Evolutionary conservation across 2,329 filamentous ascomycete genomes (phyloP).

Genomic region (Fusarium ambrosium): DNA sequence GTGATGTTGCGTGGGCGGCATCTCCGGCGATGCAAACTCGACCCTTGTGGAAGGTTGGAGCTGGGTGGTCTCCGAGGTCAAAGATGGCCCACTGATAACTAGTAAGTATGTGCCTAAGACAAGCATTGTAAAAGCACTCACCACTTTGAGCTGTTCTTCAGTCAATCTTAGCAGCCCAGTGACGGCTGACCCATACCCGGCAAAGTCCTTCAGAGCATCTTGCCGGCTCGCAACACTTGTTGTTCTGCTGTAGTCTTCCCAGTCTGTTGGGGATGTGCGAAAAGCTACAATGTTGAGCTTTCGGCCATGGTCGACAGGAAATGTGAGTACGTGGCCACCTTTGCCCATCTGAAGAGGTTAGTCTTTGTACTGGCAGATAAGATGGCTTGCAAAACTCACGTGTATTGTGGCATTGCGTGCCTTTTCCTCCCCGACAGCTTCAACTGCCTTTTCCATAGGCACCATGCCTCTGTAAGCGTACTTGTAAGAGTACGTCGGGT

Average conservation of each 20-base stretch:
- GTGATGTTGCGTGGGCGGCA: constrained; percentile 73
- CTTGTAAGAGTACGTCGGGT: constrained; percentile 63
- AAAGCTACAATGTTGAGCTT: constrained; percentile 69
- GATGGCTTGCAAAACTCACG: constrained; percentile 18
- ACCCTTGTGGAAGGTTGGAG: constrained; percentile 58
- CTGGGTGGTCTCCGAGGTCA: constrained; percentile 59
- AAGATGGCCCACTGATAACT: constrained; percentile 60
- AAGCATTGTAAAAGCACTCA: constrained; percentile 11
- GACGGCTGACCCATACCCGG: constrained; percentile 50
- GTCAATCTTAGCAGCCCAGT: constrained; percentile 49
- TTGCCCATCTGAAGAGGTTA: constrained; percentile 54
- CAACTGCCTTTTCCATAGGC: constrained; percentile 65
- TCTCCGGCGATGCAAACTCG: constrained; percentile 69
- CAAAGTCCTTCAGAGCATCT: constrained; percentile 53
- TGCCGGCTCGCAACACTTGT: constrained; percentile 43
- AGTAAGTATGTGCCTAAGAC: not conserved
- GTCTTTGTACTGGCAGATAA: not conserved
- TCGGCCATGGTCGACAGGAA: constrained; percentile 67
- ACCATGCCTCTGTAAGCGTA: constrained; percentile 67
- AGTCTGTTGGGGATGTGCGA: constrained; percentile 50
- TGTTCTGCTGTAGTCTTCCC: constrained; percentile 39
- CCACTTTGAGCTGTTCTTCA: constrained; percentile 43
- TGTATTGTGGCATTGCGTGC: constrained; percentile 49
- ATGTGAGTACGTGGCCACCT: constrained; percentile 69
- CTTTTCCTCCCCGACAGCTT: constrained; percentile 58